Evolutionary conservation across 176 grass and related monocot genomes (phyloP), one percentile per base, ranked within the genome.

Genomic region (Chrysopogon serrulatus): DNA sequence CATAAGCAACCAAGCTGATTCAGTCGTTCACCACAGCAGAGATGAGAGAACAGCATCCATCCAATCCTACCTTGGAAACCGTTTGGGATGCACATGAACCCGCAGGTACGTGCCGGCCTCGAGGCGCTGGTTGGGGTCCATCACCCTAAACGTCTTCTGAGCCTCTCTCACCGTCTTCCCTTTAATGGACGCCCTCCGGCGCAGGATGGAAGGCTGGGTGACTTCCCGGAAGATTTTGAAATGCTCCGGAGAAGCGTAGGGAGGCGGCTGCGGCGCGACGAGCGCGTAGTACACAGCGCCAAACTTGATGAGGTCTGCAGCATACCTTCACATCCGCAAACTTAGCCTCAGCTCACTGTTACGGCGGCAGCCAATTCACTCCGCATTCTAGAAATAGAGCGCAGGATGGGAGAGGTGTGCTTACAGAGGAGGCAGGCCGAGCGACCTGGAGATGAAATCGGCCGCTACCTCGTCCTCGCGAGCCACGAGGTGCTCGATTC

Each of bases 81-180:
- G 84, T 84, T 95, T 98, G 64, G 96, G 92, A 79, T 98, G 96
- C 26, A 93, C 91, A 90, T 98, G 96, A 35, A 95, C 95, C 37
- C 95, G 79, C 32, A 98, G 57, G 57, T 98, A 98, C 0, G 81
- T 95, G 60, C 92, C 95, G 3, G 84, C 90, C 81, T 98, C 95
- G 15, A 98, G 85, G n/a, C 8, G 77, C 60, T 95, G 95, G 79
- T 84, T 74, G 61, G 76, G 74, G 74, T 95, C 92, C 4, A 79
- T 88, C 40, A 98, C 87, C 76, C 88, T 82, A 79, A 98, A 98
- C 49, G 95, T 98, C 71, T 98, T 98, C 79, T 98, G 95, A 10
- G 92, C 92, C 80, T 98, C 95, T 71, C 95, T 91, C 33, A 98
- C 88, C 31, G 95, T 98, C 81, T 98, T 98, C 83, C 92, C 90